Conservation (phyloP, 768 basidiomycete species). For the Termitomyces eurrhizus region DNA sequence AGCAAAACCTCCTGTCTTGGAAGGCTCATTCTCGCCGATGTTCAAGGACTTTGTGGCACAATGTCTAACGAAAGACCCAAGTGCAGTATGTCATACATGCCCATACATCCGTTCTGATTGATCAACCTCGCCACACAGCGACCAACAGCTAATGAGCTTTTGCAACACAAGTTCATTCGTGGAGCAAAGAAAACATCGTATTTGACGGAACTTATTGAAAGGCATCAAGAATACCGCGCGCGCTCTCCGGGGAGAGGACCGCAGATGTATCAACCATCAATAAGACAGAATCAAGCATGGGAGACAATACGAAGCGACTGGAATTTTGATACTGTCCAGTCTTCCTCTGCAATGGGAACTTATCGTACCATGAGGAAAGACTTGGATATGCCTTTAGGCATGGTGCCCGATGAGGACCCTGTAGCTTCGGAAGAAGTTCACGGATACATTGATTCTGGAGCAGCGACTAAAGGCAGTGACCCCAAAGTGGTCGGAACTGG, state of each 20-base stretch:
- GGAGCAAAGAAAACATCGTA: constrained; percentile 78
- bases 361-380: constrained; percentile 72
- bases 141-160: constrained; percentile 85
- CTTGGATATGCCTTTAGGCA: constrained; percentile 49
- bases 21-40: constrained; percentile 75
- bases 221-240: constrained; percentile 73
- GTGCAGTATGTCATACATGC: constrained; percentile 44
- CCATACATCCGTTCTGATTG: background rate
- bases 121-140: constrained; percentile 50
- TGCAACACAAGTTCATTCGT: constrained; percentile 91
- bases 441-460: constrained; percentile 56
- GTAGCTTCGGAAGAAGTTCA: constrained; percentile 40
- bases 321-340: constrained; percentile 89
- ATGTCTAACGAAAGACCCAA: constrained; percentile 92
- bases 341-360: constrained; percentile 71
- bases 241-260: constrained; percentile 54
- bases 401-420: constrained; percentile 55
- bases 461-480: constrained; percentile 64
- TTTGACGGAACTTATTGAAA: constrained; percentile 85
- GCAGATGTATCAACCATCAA: constrained; percentile 53
- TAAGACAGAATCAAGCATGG: constrained; percentile 60
- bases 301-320: constrained; percentile 90
- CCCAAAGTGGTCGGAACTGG: constrained; percentile 40
- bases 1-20: constrained; percentile 87
- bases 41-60: constrained; percentile 93